Base-by-base conservation (phyloP, 257 asterid genomes). In the Solanum sejunctum region DNA sequence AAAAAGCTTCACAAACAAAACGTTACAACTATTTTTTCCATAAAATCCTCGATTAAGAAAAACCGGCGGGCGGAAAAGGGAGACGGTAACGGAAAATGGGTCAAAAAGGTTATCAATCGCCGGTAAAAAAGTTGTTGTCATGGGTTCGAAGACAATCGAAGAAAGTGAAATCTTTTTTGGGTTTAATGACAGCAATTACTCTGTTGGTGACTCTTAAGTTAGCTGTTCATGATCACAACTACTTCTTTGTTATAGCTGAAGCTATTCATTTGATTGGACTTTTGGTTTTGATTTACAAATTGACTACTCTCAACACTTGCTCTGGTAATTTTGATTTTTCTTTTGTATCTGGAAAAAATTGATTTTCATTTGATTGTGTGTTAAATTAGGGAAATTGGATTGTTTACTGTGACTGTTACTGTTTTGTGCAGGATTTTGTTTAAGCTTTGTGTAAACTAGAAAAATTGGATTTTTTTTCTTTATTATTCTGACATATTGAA, bases 141-240 rank as follows among this genome's bases (percentile, higher is more conserved):
- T 94, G 97, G 97, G 94, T 93, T n/a, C 91, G 99, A 57, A 90
- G 86, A 85, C 96, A 93, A 90, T 94, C 98, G 10, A 89, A 88
- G 6, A 95, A 92, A 88, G 97, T 94, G 83, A 92, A 95, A 90
- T 61, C 88, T 5, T 87, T 89, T 49, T 17, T 95, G 90, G 98
- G 91, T 51, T 89, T 87, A 45, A 83, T 83, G 36, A 10, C 80
- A 55, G 84, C 81, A 83, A 67, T 91, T 45, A 39, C 79, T 82
- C 86, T 92, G 21, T 86, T 95, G 87, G 92, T 92, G 90, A 94
- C 94, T 85, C 94, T 95, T 28, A 95, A 89, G 82, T 70, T 88
- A 13, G 84, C 89, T 75, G 88, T 95, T 51, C 91, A 55, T 67
- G 89, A 94, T 51, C 91, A 89, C 82, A 91, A 84, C 85, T 93